Conservation (phyloP, 208 protist genomes). For the Leishmania gerbilli region DNA sequence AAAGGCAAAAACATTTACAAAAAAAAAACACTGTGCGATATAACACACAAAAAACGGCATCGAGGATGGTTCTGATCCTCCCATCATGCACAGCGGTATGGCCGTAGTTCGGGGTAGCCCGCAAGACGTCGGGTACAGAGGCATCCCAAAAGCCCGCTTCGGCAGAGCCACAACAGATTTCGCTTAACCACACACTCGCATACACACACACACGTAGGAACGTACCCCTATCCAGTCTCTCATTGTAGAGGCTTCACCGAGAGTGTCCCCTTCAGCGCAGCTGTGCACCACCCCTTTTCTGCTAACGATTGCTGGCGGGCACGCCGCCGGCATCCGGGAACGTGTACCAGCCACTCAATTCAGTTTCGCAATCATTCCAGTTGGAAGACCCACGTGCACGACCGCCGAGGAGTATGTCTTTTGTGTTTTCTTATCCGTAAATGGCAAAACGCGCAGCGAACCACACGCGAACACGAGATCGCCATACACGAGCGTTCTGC, state of each 20-base stretch:
- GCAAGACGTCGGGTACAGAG: neutral
- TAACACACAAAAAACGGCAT: neutral
- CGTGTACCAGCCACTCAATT: neutral
- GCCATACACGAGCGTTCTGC: constrained; percentile 31
- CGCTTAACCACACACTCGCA: neutral
- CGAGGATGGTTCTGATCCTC: neutral
- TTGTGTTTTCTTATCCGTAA: constrained; percentile 53
- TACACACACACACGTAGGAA: neutral
- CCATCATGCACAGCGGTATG: neutral
- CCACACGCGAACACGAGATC: constrained; percentile 66
- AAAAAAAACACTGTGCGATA: neutral
- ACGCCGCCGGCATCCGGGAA: neutral
- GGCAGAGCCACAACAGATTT: neutral
- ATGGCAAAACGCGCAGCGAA: constrained; percentile 57
- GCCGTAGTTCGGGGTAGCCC: too few relatives aligned
- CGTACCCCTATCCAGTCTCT: too few relatives aligned
- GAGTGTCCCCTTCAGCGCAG: neutral
- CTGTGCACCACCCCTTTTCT: neutral
- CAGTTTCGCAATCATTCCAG: constrained; percentile 22
- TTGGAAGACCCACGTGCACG: constrained; percentile 50
- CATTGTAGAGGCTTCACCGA: neutral
- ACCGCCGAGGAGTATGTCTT: constrained; percentile 60
- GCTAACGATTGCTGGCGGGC: too few relatives aligned
- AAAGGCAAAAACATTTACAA: neutral
- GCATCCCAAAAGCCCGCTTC: neutral